Conservation (phyloP, 2,329 filamentous ascomycete species). For the Chrysoporthe austroafricana region DNA sequence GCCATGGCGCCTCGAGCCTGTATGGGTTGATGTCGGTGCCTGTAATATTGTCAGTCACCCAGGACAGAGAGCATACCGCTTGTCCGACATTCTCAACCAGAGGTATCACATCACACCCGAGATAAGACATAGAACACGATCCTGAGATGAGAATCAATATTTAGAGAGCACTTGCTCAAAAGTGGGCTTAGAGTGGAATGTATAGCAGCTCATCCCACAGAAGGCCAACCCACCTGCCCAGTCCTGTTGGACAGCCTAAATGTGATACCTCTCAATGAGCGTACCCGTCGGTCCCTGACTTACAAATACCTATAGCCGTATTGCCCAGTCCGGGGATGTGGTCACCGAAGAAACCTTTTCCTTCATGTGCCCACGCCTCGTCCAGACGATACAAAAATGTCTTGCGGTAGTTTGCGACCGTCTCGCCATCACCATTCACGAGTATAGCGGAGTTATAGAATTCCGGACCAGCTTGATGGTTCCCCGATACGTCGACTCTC, state of each 20-base stretch:
- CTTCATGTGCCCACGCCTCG: constrained; percentile 64
- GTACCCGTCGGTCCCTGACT: constrained; percentile 31
- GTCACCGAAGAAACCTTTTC: constrained; percentile 14
- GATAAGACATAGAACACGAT: no score
- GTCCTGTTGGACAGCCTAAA: no score
- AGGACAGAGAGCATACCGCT: not conserved
- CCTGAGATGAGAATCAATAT: no score
- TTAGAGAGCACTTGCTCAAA: no score
- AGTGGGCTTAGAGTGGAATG: no score
- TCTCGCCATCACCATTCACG: constrained; percentile 61
- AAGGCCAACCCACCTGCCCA: no score
- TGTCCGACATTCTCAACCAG: no score
- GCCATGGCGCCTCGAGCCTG: constrained; percentile 54
- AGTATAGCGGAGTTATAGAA: constrained; percentile 60
- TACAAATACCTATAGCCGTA: constrained; percentile 63
- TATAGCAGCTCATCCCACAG: no score
- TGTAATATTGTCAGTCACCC: not conserved
- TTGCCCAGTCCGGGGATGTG: constrained; percentile 52
- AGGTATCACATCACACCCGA: no score
- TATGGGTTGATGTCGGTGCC: constrained; percentile 66
- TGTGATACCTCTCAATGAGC: no score
- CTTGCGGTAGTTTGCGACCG: constrained; percentile 64
- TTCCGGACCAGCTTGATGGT: constrained; percentile 55
- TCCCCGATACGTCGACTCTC: constrained; percentile 54
- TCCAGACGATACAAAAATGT: constrained; percentile 61